Evolutionary conservation across 2,329 filamentous ascomycete species (phyloP), one percentile per base, ranked within the genome.

Genomic region (Dactylellina cionopaga): DNA sequence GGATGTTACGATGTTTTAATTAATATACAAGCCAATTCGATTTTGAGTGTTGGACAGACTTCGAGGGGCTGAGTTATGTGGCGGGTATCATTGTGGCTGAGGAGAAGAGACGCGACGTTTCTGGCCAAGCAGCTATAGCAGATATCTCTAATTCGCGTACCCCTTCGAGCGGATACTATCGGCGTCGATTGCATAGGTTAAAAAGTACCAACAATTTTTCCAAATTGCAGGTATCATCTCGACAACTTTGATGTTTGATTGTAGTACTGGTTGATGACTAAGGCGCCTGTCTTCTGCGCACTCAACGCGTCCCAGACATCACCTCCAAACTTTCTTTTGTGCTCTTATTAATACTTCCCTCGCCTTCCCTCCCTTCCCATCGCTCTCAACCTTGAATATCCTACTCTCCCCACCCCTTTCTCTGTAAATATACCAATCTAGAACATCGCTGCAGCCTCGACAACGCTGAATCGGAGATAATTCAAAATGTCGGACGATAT

Each of bases 401-500:
- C 7, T 44, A 49, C 52, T 56, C 44, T 31, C 13, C 39, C 37
- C 41, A 7, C 5, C 43, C 15, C 9, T 19, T 22, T 24, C 15
- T 24, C 7, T 5, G 17, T 22, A 7, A 24, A 4, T 15, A 24
- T 24, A 22, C 7, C 19, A 41, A 17, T 41, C 13, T 41, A 41
- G n/a, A 41, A 6, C n/a, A n/a, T n/a, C n/a, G n/a, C n/a, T n/a
- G n/a, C n/a, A n/a, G n/a, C 31, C 11, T 51, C 29, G 24, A 47
- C 39, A 24, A 5, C 37, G 31, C 54, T 17, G 19, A 27, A 46
- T 47, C n/a, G n/a, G 47, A 27, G 35, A 41, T 22, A 25, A 52
- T 13, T 51, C 41, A 51, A 17, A 29, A 89, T 89, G 88, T 85
- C 85, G 77, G 87, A 89, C 79, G 91, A 96, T 82, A 96, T 99